Evolutionary conservation across 2,329 filamentous ascomycete genomes (phyloP), one percentile per base, ranked within the genome.

Genomic region (Epichloe sibirici): DNA sequence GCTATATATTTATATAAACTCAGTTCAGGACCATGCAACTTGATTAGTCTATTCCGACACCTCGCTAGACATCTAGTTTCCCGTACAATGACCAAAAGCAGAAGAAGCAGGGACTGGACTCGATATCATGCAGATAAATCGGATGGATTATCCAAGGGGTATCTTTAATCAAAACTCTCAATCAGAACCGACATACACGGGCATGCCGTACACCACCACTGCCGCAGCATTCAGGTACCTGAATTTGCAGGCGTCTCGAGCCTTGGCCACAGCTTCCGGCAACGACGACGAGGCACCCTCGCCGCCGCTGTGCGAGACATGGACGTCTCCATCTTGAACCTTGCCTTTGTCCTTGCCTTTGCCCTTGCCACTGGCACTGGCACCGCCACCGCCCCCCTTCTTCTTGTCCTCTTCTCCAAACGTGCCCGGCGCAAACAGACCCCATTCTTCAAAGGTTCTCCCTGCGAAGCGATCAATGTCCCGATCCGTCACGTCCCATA

Each of bases 401-500:
- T 61, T 61, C 56, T 56, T 63, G 21, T 57, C 58, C 55, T 62
- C 57, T 42, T 68, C 66, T 48, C 66, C 64, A 56, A 73, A 76
- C 7, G 73, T 66, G 53, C 76, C 76, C 66, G 60, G 60, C 1
- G 68, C 63, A 51, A 86, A 72, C 6, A 98, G 67, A 0, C 93
- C 93, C 93, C 93, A 98, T 61, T 85, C 78, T 64, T 93, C 86
- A 65, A 95, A 86, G 3, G 86, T 74, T 28, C 78, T 76, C 37
- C 85, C 82, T 0, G 90, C 87, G 66, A 95, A 95, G 17, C 90
- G 86, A 71, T 98, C 94, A 66, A 96, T 95, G 66, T 98, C 93
- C 62, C 88, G 88, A 66, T 98, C 93, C 9, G 93, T 98, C 48
- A 98, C 93, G 67, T 98, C 93, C 93, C 93, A 98, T 39, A 98